These are phyloP conservation scores for Scheffersomyces illinoinensis DNA, from an alignment of 1,139 yeast genomes.

Conservation along the genomic window DNA sequence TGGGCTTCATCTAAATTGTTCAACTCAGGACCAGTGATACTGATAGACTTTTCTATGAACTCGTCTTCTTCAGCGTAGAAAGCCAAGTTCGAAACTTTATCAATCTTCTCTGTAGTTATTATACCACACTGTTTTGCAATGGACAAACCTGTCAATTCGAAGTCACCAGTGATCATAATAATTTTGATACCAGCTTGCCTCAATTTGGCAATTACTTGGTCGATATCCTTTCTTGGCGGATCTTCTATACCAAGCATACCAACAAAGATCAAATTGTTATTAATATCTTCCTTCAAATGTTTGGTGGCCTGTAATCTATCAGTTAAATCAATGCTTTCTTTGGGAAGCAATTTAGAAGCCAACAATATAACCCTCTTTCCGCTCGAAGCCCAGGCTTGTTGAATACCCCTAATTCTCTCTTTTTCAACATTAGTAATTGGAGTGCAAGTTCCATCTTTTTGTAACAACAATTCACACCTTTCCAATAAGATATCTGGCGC, in stretches of 20 bases:
- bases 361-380: slow-evolving; percentile 51
- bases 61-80: slow-evolving; percentile 6
- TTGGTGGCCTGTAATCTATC: slow-evolving; percentile 9
- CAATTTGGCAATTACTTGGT: slow-evolving; percentile 36
- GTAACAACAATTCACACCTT: slow-evolving; percentile 26
- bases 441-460: slow-evolving; percentile 12
- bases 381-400: slow-evolving; percentile 37
- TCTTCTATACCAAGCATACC: slow-evolving; percentile 54
- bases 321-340: slow-evolving; percentile 8
- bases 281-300: slow-evolving; percentile 11
- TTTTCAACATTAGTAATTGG: slow-evolving; percentile 14
- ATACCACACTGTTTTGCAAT: slow-evolving; percentile 52
- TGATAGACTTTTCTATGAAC: slow-evolving; percentile 23
- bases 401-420: slow-evolving; percentile 23
- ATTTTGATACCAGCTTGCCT: slow-evolving; percentile 51
- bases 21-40: slow-evolving; percentile 43
- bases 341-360: slow-evolving; percentile 27
- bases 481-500: slow-evolving; percentile 50
- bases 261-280: slow-evolving; percentile 25
- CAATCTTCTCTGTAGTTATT: slow-evolving; percentile 28
- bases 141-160: slow-evolving; percentile 52
- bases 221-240: slow-evolving; percentile 50
- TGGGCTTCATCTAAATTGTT: slow-evolving; percentile 37
- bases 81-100: slow-evolving; percentile 22
- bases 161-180: slow-evolving; percentile 59